phyloP scores from a whole-genome alignment of 495 filamentous ascomycete species.

The Penicillium longicatenatum region DNA sequence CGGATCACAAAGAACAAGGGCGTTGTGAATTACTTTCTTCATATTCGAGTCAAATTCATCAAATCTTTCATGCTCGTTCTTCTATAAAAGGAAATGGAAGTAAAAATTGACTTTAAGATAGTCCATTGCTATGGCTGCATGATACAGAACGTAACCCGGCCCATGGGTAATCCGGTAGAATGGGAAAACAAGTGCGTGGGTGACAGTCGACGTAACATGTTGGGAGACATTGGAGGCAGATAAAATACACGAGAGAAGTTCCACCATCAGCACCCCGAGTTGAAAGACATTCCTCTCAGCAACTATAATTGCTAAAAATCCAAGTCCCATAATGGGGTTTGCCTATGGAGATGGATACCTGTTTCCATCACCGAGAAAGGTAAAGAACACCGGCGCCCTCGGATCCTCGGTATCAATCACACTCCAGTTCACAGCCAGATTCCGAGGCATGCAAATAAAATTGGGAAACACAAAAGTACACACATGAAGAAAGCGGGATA shows the following conservation, averaged over 20 bases:
- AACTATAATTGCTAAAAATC: not conserved
- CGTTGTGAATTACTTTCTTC: too few relatives aligned
- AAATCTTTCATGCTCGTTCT: not conserved
- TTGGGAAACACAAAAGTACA: constrained; percentile 16
- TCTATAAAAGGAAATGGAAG: not conserved
- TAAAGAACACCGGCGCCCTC: not conserved
- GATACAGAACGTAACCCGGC: constrained; percentile 10
- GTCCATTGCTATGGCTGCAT: constrained; percentile 14
- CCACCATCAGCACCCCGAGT: not conserved
- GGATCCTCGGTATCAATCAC: not conserved
- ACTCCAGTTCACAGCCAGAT: constrained; percentile 7
- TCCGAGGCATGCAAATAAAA: constrained; percentile 7
- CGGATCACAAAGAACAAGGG: not conserved
- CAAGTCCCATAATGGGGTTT: not conserved
- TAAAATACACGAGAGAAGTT: not conserved
- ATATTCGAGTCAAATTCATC: too few relatives aligned
- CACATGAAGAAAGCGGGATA: constrained; percentile 20
- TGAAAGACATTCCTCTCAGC: not conserved
- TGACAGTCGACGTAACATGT: not conserved
- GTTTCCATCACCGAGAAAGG: not conserved
- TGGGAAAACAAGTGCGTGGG: constrained; percentile 1
- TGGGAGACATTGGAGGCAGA: not conserved
- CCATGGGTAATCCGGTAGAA: constrained; percentile 4
- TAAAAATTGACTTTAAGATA: constrained; percentile 2
- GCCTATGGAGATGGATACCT: not conserved